These are phyloP conservation scores for Diutina catenulata DNA, from an alignment of 1,139 yeast genomes.

Conservation along the genomic window DNA sequence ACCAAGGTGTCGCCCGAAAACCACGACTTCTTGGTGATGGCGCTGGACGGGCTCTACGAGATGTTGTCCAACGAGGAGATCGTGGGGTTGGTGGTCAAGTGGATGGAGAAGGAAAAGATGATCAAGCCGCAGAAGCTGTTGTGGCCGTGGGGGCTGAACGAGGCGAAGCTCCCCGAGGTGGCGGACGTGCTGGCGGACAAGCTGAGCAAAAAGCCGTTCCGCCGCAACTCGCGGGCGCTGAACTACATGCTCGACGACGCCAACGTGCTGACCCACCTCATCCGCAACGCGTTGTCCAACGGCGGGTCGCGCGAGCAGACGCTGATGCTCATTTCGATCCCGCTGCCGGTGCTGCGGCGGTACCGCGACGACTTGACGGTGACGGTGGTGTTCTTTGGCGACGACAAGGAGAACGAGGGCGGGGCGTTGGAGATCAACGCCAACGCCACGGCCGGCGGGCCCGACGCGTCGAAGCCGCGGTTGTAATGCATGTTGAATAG, in stretches of 20 bases:
- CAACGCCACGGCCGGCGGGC: conserved; percentile 48
- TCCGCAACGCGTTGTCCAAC: conserved; percentile 82
- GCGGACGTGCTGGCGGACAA: conserved; percentile 47
- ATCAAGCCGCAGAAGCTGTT: conserved; percentile 39
- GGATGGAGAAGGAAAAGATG: conserved; percentile 78
- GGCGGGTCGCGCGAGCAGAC: conserved; percentile 86
- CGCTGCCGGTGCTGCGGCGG: conserved; percentile 84
- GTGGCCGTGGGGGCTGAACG: too few species aligned
- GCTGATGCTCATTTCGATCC: conserved; percentile 79
- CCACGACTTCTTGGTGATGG: conserved; percentile 84
- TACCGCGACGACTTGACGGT: conserved; percentile 95
- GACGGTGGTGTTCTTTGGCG: conserved; percentile 79
- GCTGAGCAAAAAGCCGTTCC: conserved; percentile 32
- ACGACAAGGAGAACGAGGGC: conserved; percentile 29
- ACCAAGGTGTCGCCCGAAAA: conserved; percentile 60
- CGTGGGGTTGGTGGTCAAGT: conserved; percentile 80
- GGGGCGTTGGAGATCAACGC: conserved; percentile 44
- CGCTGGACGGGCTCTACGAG: conserved; percentile 90
- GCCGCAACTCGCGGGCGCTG: conserved; percentile 26
- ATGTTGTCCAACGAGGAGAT: conserved; percentile 88
- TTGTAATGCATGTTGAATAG: too few species aligned
- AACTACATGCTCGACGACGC: conserved; percentile 57
- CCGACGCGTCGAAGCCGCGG: conserved; percentile 37
- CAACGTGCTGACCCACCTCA: conserved; percentile 85
- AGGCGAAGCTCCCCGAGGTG: conserved; percentile 50